phyloP scores from a whole-genome alignment of 257 asterid genomes.

The Solanum bulbocastanum region DNA sequence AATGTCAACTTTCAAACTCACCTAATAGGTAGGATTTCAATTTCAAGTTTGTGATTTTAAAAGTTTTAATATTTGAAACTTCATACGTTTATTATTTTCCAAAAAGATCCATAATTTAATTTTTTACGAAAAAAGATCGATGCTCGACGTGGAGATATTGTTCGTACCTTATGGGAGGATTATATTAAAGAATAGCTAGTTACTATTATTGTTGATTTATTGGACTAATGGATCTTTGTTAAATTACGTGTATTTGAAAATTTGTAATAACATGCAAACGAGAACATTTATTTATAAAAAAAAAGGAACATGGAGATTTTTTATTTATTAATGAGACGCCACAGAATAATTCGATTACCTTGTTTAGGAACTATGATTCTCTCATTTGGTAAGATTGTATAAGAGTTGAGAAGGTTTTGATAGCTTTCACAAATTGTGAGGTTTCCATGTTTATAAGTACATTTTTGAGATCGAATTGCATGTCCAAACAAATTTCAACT shows the following conservation, averaged over 20 bases:
- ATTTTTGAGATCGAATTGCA: neutral
- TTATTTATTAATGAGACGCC: neutral
- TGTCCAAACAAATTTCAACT: neutral
- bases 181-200: neutral
- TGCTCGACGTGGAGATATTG: neutral
- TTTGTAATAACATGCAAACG: neutral
- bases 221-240: neutral
- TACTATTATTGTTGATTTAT: neutral
- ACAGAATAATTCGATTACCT: neutral
- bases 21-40: neutral
- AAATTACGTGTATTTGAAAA: neutral
- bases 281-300: neutral
- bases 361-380: neutral
- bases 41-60: neutral
- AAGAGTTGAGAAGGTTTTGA: neutral
- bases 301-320: neutral
- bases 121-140: neutral
- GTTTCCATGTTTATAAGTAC: neutral
- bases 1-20: neutral
- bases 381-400: neutral
- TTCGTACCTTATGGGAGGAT: neutral
- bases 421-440: neutral
- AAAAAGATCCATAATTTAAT: neutral
- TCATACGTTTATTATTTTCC: neutral
- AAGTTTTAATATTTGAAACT: neutral